Conservation (phyloP, 768 basidiomycete species). For the Leccinum incarnatum region DNA sequence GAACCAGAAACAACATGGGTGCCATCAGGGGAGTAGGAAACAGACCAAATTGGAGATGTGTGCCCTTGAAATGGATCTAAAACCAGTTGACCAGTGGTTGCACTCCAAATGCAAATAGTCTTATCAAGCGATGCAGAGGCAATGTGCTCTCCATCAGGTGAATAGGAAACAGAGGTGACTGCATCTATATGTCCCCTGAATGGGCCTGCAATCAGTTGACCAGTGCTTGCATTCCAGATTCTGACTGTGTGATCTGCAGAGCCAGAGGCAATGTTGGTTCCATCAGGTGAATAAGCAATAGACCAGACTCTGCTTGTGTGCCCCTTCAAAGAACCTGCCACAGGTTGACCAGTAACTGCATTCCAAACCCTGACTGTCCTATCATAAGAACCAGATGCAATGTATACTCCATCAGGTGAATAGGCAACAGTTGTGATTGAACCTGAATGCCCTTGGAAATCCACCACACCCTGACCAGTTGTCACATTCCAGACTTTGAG, state of each 20-base stretch:
- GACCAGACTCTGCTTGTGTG: not conserved
- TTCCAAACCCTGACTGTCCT: not conserved
- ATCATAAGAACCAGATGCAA: not conserved
- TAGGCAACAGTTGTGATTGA: not conserved
- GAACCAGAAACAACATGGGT: not conserved
- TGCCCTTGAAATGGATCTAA: not conserved
- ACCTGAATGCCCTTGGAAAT: slow-evolving; percentile 1
- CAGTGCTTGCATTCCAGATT: not conserved
- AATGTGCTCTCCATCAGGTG: not conserved
- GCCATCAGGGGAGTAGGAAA: slow-evolving; percentile 2
- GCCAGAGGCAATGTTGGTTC: not conserved
- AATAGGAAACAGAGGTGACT: not conserved
- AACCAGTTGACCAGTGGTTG: not conserved
- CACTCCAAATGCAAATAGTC: slow-evolving; percentile 1
- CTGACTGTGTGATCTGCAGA: not conserved
- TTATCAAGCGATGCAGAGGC: not conserved
- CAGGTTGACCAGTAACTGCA: not conserved
- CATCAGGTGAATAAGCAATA: not conserved
- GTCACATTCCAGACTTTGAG: not conserved
- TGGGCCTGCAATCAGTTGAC: not conserved
- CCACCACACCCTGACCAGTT: not conserved
- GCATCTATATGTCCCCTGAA: not conserved
- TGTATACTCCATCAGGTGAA: not conserved
- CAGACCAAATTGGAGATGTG: not conserved
- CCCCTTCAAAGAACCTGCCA: not conserved